Conservation (phyloP, 108 stramenopile species). For the Mayamaea pseudoterrestris region DNA sequence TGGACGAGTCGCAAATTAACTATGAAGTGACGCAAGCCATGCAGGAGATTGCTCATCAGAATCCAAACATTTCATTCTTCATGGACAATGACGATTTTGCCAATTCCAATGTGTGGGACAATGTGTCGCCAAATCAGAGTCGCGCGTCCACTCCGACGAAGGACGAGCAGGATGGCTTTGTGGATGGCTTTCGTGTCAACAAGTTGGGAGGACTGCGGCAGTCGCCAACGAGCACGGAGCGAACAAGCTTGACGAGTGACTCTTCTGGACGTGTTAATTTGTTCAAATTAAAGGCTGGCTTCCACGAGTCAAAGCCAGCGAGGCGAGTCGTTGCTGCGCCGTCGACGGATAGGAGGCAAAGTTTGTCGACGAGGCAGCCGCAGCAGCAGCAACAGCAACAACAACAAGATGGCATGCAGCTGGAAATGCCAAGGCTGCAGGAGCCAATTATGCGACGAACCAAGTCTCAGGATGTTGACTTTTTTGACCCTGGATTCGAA, state of each 20-base stretch:
- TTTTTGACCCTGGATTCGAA: too few relatives aligned
- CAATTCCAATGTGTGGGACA: conserved; percentile 17
- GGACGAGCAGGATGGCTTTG: conserved; percentile 22
- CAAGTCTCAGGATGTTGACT: too few relatives aligned
- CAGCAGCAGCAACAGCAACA: too few relatives aligned
- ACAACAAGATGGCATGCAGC: too few relatives aligned
- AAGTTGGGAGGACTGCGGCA: background rate
- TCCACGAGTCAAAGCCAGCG: background rate
- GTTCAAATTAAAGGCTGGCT: conserved; percentile 12
- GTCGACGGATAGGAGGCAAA: too few relatives aligned
- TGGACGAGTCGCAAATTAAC: conserved; percentile 47
- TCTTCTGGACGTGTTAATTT: conserved; percentile 4
- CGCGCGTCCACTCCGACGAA: conserved; percentile 13
- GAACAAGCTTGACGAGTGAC: conserved; percentile 10
- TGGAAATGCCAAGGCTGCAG: too few relatives aligned
- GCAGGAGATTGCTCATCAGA: conserved; percentile 36
- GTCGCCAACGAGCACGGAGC: conserved; percentile 9
- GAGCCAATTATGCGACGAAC: too few relatives aligned
- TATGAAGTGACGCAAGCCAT: conserved; percentile 59
- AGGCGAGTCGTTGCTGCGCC: too few relatives aligned
- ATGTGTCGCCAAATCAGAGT: conserved; percentile 20
- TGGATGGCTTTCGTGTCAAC: conserved; percentile 24
- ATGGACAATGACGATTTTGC: too few relatives aligned
- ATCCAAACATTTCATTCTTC: conserved; percentile 25
- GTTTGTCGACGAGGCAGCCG: too few relatives aligned